Base-by-base conservation (phyloP, 2,329 filamentous ascomycete species). In the Cercospora sp. region DNA sequence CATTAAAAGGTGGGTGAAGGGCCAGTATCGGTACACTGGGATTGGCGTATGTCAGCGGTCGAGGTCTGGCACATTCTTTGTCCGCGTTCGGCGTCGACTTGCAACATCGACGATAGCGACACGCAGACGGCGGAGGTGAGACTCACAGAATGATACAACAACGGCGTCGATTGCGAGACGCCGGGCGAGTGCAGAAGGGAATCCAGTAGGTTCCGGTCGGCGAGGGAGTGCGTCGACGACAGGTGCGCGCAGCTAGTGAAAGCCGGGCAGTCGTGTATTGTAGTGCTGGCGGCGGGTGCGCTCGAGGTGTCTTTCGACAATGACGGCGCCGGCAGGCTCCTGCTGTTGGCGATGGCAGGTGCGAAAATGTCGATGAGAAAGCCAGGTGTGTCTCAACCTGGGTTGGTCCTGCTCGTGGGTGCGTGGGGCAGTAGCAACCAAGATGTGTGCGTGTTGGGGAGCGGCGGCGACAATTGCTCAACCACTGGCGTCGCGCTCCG, bases 1-100 rank as follows among this genome's bases (percentile, higher is more conserved):
- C 69, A 83, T 84, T 81, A 75, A 83, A 78, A 79, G 80, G 61
- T 75, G 72, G 9, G 26, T 5, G 49, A 26, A 66, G 24, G 45
- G 28, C 59, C 55, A 58, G 67, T 63, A 69, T 69, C 55, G 62
- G 61, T 66, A 66, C 61, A 65, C 62, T 70, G 49, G 57, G 40
- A 37, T 45, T 24, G 45, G 37, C 58, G 66, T 63, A 63, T 66
- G 63, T 66, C 51, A 69, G 67, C 67, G 43, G 51, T 13, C 21
- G 26, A n/a, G 21, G 26, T 7, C 13, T 30, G 59, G 61, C 37
- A 57, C 32, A 30, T 63, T 61, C 66, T 62, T 55, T 65, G 66
- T 28, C 40, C 37, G 45, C 26, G 18, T 57, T 18, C 30, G 45
- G 61, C 43, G 57, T 21, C 13, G 53, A 28, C 6, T 26, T 53